phyloP scores from a whole-genome alignment of 331 rosid genomes.

The Prunus yedoensis region DNA sequence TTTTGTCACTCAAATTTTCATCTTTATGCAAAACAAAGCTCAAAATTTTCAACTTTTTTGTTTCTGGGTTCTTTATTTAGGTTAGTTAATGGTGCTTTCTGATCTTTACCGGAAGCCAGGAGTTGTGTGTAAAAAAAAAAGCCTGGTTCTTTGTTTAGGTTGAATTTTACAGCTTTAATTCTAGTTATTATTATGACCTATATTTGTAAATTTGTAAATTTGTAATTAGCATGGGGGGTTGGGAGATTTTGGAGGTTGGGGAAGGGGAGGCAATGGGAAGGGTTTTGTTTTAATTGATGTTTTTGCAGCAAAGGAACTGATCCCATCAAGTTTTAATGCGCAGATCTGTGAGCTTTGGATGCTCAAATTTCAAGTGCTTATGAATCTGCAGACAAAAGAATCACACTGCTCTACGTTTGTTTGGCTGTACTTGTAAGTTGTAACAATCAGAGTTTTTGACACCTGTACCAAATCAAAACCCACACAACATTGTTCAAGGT shows the following conservation, averaged over 20 bases:
- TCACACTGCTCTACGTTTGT: constrained; percentile 28
- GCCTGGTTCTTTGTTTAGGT: not conserved
- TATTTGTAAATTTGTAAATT: too few relatives aligned
- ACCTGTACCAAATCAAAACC: constrained; percentile 34
- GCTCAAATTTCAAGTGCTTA: constrained; percentile 10
- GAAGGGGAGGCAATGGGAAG: constrained; percentile 5
- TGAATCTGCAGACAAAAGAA: constrained; percentile 17
- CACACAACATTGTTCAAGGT: constrained; percentile 39
- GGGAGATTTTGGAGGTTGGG: not conserved
- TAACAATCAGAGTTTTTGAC: constrained; percentile 24
- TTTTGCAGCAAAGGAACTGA: constrained; percentile 32
- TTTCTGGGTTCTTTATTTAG: constrained; percentile 6
- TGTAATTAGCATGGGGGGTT: constrained; percentile 1
- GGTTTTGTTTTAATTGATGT: constrained; percentile 12
- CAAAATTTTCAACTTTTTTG: not conserved
- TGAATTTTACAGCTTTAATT: constrained; percentile 6
- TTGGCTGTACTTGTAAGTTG: constrained; percentile 17
- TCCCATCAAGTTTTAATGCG: constrained; percentile 20
- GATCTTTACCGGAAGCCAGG: not conserved
- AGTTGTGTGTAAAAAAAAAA: not conserved
- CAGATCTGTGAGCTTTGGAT: constrained; percentile 35
- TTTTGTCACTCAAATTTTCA: not conserved
- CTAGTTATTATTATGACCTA: not conserved
- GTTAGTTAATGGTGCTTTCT: constrained; percentile 9
- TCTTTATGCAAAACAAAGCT: not conserved